These are phyloP conservation scores for Starmera caribaea DNA, from an alignment of 805 yeast genomes.

Conservation along the genomic window DNA sequence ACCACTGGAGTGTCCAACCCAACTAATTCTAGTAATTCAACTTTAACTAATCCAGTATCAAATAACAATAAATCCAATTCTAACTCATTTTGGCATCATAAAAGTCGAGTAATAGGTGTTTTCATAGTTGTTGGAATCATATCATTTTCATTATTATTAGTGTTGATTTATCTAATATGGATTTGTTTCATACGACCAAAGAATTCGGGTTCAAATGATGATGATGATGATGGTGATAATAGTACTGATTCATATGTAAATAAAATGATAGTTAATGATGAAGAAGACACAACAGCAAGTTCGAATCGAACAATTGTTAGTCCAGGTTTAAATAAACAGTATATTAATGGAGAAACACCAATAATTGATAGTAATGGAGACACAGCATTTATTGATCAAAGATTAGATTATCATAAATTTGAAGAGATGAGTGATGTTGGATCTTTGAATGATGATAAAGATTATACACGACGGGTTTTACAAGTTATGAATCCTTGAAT, in stretches of 20 bases:
- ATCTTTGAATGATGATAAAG: constrained; percentile 38
- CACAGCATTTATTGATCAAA: constrained; percentile 27
- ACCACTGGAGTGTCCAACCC: constrained; percentile 8
- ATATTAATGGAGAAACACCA: constrained; percentile 11
- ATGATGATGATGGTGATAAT: constrained; percentile 12
- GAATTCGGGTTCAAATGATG: constrained; percentile 14
- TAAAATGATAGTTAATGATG: not conserved
- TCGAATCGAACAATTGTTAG: not conserved
- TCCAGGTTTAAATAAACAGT: not conserved
- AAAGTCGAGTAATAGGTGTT: constrained; percentile 80
- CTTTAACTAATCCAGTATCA: constrained; percentile 3
- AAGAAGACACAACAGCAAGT: not conserved
- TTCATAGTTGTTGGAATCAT: constrained; percentile 73
- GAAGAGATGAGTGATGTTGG: constrained; percentile 11
- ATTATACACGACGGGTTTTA: constrained; percentile 38
- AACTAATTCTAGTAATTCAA: constrained; percentile 10
- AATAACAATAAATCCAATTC: constrained; percentile 4
- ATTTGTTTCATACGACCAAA: not conserved
- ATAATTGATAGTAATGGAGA: constrained; percentile 15
- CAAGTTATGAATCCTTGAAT: constrained; percentile 36
- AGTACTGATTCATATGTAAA: constrained; percentile 5
- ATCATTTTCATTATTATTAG: constrained; percentile 31
- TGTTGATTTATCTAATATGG: constrained; percentile 31
- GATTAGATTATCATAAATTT: constrained; percentile 26
- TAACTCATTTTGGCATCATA: constrained; percentile 48